phyloP scores from a whole-genome alignment of 2,329 filamentous ascomycete species.

The Xylariaceae sp. region DNA sequence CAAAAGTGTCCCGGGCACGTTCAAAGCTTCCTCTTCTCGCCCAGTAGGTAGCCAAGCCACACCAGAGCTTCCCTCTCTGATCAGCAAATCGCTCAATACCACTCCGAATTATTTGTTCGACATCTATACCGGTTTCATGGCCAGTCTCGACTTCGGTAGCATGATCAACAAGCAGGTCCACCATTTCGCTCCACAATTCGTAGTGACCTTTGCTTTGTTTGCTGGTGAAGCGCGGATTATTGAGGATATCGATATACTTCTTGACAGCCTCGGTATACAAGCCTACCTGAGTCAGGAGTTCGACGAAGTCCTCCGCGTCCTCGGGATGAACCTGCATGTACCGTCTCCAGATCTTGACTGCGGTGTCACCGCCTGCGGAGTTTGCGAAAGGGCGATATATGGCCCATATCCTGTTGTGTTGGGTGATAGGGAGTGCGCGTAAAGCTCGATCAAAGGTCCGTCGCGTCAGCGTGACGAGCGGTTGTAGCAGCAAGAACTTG shows the following conservation, averaged over 20 bases:
- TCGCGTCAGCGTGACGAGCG: slow-evolving; percentile 80
- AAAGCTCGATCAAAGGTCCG: slow-evolving; percentile 88
- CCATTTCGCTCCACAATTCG: slow-evolving; percentile 96
- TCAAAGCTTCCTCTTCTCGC: slow-evolving; percentile 90
- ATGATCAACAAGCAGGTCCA: slow-evolving; percentile 86
- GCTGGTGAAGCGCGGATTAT: slow-evolving; percentile 85
- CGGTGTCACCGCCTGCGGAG: slow-evolving; percentile 82
- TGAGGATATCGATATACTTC: slow-evolving; percentile 85
- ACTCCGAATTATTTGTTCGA: slow-evolving; percentile 87
- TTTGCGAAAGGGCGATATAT: slow-evolving; percentile 87
- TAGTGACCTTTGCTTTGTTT: slow-evolving; percentile 93
- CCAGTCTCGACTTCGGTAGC: slow-evolving; percentile 79
- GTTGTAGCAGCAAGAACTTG: slow-evolving; percentile 81
- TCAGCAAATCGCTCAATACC: slow-evolving; percentile 88
- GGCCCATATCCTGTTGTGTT: slow-evolving; percentile 93
- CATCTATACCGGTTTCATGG: slow-evolving; percentile 76
- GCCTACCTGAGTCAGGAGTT: slow-evolving; percentile 73
- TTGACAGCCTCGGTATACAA: slow-evolving; percentile 88
- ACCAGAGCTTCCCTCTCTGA: slow-evolving; percentile 92
- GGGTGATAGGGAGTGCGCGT: slow-evolving; percentile 84
- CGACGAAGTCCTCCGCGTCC: slow-evolving; percentile 91
- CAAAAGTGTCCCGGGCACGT: slow-evolving; percentile 84
- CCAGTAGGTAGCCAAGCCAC: slow-evolving; percentile 92
- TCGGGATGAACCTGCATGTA: slow-evolving; percentile 98
- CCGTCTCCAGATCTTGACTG: slow-evolving; percentile 86